phyloP scores from a whole-genome alignment of 2,329 filamentous ascomycete species.

The Cladorrhinum sp. region DNA sequence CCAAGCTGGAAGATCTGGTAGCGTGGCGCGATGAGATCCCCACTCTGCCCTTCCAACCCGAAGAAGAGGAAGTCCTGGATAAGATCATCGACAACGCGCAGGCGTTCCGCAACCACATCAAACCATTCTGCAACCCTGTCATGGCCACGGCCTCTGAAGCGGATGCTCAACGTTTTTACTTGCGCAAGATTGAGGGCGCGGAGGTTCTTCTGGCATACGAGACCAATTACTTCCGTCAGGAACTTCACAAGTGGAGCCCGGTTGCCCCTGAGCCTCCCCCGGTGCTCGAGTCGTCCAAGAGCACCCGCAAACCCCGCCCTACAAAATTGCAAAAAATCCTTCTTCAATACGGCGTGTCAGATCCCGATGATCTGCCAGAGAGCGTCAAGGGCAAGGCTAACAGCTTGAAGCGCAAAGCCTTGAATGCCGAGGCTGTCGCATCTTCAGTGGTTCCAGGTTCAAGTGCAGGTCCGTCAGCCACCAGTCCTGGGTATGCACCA shows the following conservation, averaged over 20 bases:
- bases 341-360: slow-evolving; percentile 80
- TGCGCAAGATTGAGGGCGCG: slow-evolving; percentile 95
- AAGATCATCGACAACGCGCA: slow-evolving; percentile 83
- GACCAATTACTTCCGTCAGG: slow-evolving; percentile 96
- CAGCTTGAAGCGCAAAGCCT: slow-evolving; percentile 68
- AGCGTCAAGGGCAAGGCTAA: slow-evolving; percentile 76
- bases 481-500: slow-evolving; percentile 37
- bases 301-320: slow-evolving; percentile 90
- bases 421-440: slow-evolving; percentile 54
- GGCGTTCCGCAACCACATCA: slow-evolving; percentile 79
- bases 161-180: slow-evolving; percentile 86
- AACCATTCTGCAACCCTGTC: slow-evolving; percentile 75
- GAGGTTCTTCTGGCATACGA: slow-evolving; percentile 89
- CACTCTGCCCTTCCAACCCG: slow-evolving; percentile 84
- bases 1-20: slow-evolving; percentile 87
- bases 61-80: slow-evolving; percentile 84
- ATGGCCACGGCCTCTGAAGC: slow-evolving; percentile 82
- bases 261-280: slow-evolving; percentile 84
- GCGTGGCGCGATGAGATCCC: slow-evolving; percentile 81
- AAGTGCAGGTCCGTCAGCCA: slow-evolving; percentile 26
- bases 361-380: slow-evolving; percentile 85
- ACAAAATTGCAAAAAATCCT: slow-evolving; percentile 97
- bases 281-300: slow-evolving; percentile 80
- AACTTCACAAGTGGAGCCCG: slow-evolving; percentile 91
- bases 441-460: slow-evolving; percentile 31